These are phyloP conservation scores for Botryotinia calthae DNA, from an alignment of 2,329 filamentous ascomycete genomes.

Conservation along the genomic window DNA sequence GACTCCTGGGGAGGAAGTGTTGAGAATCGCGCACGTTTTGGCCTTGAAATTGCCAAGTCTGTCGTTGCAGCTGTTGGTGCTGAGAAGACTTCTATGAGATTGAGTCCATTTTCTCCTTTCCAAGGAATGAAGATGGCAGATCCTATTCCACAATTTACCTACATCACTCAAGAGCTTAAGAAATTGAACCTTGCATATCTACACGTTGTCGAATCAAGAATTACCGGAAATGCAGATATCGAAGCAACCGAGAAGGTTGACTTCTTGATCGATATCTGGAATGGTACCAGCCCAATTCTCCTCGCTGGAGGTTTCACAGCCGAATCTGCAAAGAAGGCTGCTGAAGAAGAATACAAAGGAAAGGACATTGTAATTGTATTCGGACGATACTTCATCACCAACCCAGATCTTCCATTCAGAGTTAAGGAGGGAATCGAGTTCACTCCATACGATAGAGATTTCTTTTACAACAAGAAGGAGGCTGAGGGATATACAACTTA, in stretches of 20 bases:
- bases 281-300: slow-evolving; percentile 45
- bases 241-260: slow-evolving; percentile 43
- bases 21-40: slow-evolving; percentile 52
- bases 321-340: slow-evolving; percentile 42
- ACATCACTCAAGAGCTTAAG: slow-evolving; percentile 53
- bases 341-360: slow-evolving; percentile 39
- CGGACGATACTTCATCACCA: slow-evolving; percentile 46
- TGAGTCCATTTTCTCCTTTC: slow-evolving; percentile 60
- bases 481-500: slow-evolving; percentile 42
- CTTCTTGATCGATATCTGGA: slow-evolving; percentile 48
- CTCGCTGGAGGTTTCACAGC: slow-evolving; percentile 49
- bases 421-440: slow-evolving; percentile 43
- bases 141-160: slow-evolving; percentile 60
- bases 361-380: slow-evolving; percentile 43
- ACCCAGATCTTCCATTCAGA: slow-evolving; percentile 46
- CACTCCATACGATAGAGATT: slow-evolving; percentile 42
- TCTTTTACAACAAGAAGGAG: slow-evolving; percentile 40
- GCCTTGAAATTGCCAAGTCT: slow-evolving; percentile 52
- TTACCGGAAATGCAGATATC: slow-evolving; percentile 39
- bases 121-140: slow-evolving; percentile 63
- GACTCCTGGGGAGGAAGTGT: slow-evolving; percentile 52
- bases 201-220: slow-evolving; percentile 56
- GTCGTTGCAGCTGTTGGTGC: slow-evolving; percentile 51
- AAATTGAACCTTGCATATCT: slow-evolving; percentile 57
- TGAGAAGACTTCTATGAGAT: slow-evolving; percentile 53